Base-by-base conservation (phyloP, 768 basidiomycete genomes). In the Kondoa subrosea region DNA sequence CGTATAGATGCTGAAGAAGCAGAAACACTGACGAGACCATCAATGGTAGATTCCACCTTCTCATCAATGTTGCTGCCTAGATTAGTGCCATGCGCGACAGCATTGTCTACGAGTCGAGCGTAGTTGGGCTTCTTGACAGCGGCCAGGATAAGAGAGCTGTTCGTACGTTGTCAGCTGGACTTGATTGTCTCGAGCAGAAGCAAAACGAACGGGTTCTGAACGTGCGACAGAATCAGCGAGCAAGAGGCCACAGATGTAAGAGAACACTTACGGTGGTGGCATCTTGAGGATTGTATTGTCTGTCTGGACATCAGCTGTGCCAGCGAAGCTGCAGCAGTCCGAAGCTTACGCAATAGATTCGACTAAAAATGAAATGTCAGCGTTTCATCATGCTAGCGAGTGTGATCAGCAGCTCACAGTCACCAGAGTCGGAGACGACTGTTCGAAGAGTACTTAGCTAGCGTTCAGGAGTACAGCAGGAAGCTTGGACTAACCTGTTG, bases 71-170 rank as follows among this genome's bases (percentile, higher is more conserved):
- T 81, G 64, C 76, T 77, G 67, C 90, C 87, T 79, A 93, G 91
- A 70, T 79, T 70, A 80, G 91, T 93, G 71, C 81, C 91, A 77
- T 82, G 83, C 69, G 81, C 73, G 73, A 92, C 79, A 65, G 91
- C 89, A 63, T 77, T 79, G 70, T 91, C 83, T 74, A 93, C 87
- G 73, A 93, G 81, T 67, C 82, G 83, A 70, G 84, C 80, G 78
- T 99, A 97, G n/a, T 81, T 84, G 31, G 88, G 78, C 78, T 96
- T 90, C 81, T 87, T 87, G 71, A 90, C 86, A 57, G 93, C 95
- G 31, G 89, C 89, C 76, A 99, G 82, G 77, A 97, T 90, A 56
- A 77, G 72, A 25, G 74, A 74, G 34, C 95, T 95, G 81, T 97
- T 81, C n/a, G n/a, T n/a, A n/a, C n/a, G n/a, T n/a, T n/a, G n/a